Conservation (phyloP, 768 basidiomycete species). For the Suillus variegatus region DNA sequence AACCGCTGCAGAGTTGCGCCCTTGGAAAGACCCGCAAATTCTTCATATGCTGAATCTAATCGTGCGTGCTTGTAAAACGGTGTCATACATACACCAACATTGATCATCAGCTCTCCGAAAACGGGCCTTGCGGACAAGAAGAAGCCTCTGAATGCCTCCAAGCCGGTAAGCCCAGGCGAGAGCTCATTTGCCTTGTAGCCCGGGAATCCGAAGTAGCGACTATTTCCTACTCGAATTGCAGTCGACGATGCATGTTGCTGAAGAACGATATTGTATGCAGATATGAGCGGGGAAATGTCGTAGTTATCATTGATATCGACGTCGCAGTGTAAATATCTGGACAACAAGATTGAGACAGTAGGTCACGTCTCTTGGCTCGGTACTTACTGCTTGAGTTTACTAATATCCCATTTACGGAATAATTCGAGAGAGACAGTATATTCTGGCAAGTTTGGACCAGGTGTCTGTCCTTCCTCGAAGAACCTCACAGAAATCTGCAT, state of each 20-base stretch:
- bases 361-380: neutral
- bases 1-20: conserved; percentile 49
- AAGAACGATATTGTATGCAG: conserved; percentile 44
- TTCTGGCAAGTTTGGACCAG: conserved; percentile 19
- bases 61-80: conserved; percentile 42
- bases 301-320: conserved; percentile 31
- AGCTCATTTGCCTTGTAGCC: neutral
- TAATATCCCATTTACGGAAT: conserved; percentile 25
- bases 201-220: conserved; percentile 43
- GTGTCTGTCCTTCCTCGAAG: conserved; percentile 36
- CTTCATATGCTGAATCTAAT: neutral
- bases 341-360: neutral
- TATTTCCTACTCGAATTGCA: conserved; percentile 43
- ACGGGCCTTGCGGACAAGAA: conserved; percentile 43
- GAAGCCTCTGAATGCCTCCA: conserved; percentile 42
- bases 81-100: conserved; percentile 45
- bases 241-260: conserved; percentile 38
- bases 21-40: conserved; percentile 22
- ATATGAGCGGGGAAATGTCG: conserved; percentile 40
- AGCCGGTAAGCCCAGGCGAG: conserved; percentile 30
- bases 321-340: conserved; percentile 39
- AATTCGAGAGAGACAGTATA: conserved; percentile 36
- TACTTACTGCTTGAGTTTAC: conserved; percentile 29
- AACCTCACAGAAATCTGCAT: conserved; percentile 25
- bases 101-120: conserved; percentile 42